A percentile compares a stretch with the other conserved stretches of the same genome.
Evolutionary conservation across 352 stramenopile genomes (phyloP).

Genomic region (Pythium aquatile): DNA sequence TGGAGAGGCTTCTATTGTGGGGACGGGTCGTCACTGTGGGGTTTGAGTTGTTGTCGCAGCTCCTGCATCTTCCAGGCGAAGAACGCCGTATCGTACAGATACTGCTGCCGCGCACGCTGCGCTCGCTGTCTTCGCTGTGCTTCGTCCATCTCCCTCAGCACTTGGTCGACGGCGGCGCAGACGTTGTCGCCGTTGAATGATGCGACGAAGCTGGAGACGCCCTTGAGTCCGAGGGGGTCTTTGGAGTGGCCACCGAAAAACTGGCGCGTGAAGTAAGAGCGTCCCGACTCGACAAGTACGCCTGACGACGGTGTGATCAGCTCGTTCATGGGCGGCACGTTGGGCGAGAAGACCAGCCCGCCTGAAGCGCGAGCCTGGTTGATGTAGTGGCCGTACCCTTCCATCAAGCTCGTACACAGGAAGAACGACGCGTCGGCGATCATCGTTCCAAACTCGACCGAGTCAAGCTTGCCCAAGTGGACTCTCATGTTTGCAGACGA

Average conservation of each 20-base stretch:
- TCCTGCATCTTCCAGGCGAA: constrained; percentile 59
- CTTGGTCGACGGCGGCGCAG: constrained; percentile 39
- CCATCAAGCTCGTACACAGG: constrained; percentile 55
- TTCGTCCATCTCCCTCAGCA: constrained; percentile 31
- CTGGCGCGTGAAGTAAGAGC: constrained; percentile 36
- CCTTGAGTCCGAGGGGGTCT: constrained; percentile 20
- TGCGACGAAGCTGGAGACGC: constrained; percentile 43
- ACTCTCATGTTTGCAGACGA: constrained; percentile 28
- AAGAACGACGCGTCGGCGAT: constrained; percentile 55
- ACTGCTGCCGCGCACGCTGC: constrained; percentile 47
- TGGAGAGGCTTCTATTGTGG: constrained; percentile 3
- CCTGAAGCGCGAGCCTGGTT: constrained; percentile 58
- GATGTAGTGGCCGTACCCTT: constrained; percentile 74
- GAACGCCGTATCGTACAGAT: constrained; percentile 65
- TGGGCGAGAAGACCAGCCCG: constrained; percentile 47
- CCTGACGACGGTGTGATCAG: constrained; percentile 43
- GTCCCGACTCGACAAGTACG: constrained; percentile 40
- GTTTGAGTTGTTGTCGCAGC: constrained; percentile 22
- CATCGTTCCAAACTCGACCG: constrained; percentile 45
- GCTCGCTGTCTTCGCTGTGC: constrained; percentile 34
- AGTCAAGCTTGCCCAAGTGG: constrained; percentile 35
- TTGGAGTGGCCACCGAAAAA: constrained; percentile 48
- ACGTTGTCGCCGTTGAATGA: constrained; percentile 35
- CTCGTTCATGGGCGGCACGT: constrained; percentile 67
- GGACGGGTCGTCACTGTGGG: not conserved